These are phyloP conservation scores for Lichtheimia corymbifera DNA, from an alignment of 371 early-diverging fungal species.

Conservation along the genomic window DNA sequence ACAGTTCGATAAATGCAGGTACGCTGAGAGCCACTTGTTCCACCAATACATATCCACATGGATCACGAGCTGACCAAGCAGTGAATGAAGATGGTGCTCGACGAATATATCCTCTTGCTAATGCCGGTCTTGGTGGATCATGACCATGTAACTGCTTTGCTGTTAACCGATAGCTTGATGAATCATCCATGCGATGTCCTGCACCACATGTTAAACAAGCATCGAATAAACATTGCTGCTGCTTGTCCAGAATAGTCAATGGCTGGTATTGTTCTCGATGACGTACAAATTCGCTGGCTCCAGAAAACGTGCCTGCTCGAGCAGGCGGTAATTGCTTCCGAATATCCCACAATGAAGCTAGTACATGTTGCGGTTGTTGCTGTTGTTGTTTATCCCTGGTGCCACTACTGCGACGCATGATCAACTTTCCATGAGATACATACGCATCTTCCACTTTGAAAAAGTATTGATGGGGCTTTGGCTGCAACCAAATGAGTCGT, in stretches of 20 bases:
- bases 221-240: conserved; percentile 12
- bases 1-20: conserved; percentile 17
- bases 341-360: conserved; percentile 27
- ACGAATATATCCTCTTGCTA: conserved; percentile 14
- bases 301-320: conserved; percentile 27
- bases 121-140: conserved; percentile 13
- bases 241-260: conserved; percentile 13
- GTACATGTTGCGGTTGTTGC: neutral
- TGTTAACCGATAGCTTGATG: neutral
- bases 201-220: conserved; percentile 12
- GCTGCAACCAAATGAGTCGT: conserved; percentile 37
- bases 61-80: conserved; percentile 1
- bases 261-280: neutral
- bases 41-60: conserved; percentile 23
- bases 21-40: conserved; percentile 18
- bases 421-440: conserved; percentile 51
- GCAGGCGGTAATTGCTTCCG: conserved; percentile 26
- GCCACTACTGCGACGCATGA: conserved; percentile 18
- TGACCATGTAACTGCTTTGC: neutral
- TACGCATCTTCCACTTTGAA: conserved; percentile 48
- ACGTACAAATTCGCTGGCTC: conserved; percentile 20
- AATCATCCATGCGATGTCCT: too few species aligned
- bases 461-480: conserved; percentile 30
- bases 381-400: neutral
- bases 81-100: conserved; percentile 5